Conservation (phyloP, 495 filamentous ascomycete genomes). For the Podospora pseudopauciseta region DNA sequence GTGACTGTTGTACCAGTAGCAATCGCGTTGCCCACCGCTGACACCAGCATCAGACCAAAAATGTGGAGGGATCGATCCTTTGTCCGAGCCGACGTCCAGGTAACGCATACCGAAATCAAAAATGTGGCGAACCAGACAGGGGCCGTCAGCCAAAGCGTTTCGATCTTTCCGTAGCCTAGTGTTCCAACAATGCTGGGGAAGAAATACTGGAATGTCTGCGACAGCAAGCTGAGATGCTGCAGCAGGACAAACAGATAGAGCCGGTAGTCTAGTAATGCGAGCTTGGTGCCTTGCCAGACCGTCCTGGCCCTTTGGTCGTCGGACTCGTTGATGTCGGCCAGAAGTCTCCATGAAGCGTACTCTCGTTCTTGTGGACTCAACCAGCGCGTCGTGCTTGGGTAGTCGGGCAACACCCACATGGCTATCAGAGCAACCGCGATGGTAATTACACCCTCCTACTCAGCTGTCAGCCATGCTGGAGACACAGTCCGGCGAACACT, state of each 20-base stretch:
- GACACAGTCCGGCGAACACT: not conserved
- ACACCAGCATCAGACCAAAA: constrained; percentile 43
- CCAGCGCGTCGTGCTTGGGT: constrained; percentile 44
- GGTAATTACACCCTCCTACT: constrained; percentile 40
- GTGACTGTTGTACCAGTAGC: constrained; percentile 42
- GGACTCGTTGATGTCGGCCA: constrained; percentile 40
- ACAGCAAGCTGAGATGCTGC: constrained; percentile 41
- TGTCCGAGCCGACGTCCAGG: constrained; percentile 38
- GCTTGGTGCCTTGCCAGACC: constrained; percentile 37
- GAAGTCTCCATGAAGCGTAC: constrained; percentile 41
- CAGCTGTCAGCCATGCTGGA: not conserved
- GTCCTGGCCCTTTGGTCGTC: constrained; percentile 29
- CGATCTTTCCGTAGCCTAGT: constrained; percentile 48
- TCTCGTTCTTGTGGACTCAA: constrained; percentile 40
- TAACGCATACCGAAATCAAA: constrained; percentile 35
- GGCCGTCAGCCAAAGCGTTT: constrained; percentile 51
- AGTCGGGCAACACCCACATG: constrained; percentile 42
- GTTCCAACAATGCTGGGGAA: constrained; percentile 55
- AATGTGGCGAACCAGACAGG: constrained; percentile 47
- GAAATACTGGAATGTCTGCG: constrained; percentile 48
- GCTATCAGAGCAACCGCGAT: constrained; percentile 37
- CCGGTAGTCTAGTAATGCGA: constrained; percentile 40
- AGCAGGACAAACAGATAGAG: constrained; percentile 47
- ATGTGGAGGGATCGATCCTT: constrained; percentile 45
- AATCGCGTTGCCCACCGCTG: constrained; percentile 50